Percentiles rank a stretch among this genome's conserved stretches.
Evolutionary conservation across 305 asterid species (phyloP).

Genomic region (Vinca major): DNA sequence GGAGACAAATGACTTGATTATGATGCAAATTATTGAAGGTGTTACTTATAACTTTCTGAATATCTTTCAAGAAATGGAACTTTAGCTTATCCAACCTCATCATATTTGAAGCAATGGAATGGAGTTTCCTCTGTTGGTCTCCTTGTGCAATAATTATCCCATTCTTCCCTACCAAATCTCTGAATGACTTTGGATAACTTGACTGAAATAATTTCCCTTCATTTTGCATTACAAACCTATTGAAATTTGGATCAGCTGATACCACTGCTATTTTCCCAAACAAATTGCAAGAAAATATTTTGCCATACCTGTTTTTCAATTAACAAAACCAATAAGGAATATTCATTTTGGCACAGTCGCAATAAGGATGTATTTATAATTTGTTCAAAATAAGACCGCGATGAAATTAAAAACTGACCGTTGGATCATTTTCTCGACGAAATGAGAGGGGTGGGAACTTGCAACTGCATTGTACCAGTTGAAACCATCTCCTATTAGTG

Average conservation of each 20-base stretch:
- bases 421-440: constrained; percentile 61
- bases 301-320: constrained; percentile 48
- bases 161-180: constrained; percentile 73
- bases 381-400: too few relatives aligned
- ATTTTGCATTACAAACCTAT: constrained; percentile 73
- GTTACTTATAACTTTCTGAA: constrained; percentile 44
- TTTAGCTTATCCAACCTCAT: constrained; percentile 71
- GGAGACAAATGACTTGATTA: constrained; percentile 56
- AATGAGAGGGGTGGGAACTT: constrained; percentile 71
- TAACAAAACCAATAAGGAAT: too few relatives aligned
- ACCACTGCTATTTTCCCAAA: constrained; percentile 78
- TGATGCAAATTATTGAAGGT: constrained; percentile 31
- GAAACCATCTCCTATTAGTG: constrained; percentile 63
- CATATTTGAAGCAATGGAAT: constrained; percentile 77
- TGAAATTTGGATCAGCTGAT: constrained; percentile 74
- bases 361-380: too few relatives aligned
- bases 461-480: constrained; percentile 81
- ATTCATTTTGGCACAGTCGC: too few relatives aligned
- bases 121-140: constrained; percentile 72
- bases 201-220: constrained; percentile 74
- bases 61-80: constrained; percentile 64
- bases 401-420: constrained; percentile 26
- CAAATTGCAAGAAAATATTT: constrained; percentile 64
- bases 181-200: constrained; percentile 81
- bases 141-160: constrained; percentile 80